Percentiles rank a stretch among this genome's conserved stretches.
Conservation (phyloP, 495 filamentous ascomycete species). For the Neurospora cerealis region DNA sequence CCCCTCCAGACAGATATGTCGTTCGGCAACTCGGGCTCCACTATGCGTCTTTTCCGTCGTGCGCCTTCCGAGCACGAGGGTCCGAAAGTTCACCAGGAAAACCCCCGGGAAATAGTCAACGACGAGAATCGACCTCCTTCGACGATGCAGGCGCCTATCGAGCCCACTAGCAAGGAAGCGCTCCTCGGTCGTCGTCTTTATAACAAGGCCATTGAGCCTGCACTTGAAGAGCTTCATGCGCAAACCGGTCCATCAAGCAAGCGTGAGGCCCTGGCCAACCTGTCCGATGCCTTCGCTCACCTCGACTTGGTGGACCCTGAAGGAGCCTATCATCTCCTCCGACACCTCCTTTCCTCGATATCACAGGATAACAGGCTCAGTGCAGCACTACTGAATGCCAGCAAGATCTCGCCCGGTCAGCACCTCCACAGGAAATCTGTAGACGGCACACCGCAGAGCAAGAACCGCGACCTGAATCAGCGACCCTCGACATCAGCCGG, state of each 20-base stretch:
- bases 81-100: slow-evolving; percentile 1
- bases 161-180: slow-evolving; percentile 64
- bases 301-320: slow-evolving; percentile 86
- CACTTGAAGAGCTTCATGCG: slow-evolving; percentile 73
- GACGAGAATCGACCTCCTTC: slow-evolving; percentile 32
- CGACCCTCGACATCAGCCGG: background rate
- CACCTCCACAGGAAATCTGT: slow-evolving; percentile 11
- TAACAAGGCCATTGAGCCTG: slow-evolving; percentile 64
- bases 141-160: slow-evolving; percentile 23
- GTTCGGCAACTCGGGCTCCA: slow-evolving; percentile 84
- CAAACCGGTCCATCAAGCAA: slow-evolving; percentile 66
- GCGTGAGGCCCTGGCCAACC: slow-evolving; percentile 66
- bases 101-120: slow-evolving; percentile 16
- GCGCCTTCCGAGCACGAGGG: slow-evolving; percentile 56
- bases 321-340: slow-evolving; percentile 75
- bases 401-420: background rate
- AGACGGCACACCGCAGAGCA: slow-evolving; percentile 31
- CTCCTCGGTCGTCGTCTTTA: slow-evolving; percentile 70
- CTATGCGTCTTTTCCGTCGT: slow-evolving; percentile 79
- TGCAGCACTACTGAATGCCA: slow-evolving; percentile 23
- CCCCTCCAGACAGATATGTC: slow-evolving; percentile 74
- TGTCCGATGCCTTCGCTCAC: slow-evolving; percentile 74
- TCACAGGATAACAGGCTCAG: slow-evolving; percentile 33
- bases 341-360: slow-evolving; percentile 45
- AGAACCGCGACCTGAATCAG: background rate